Base-by-base conservation (phyloP, 352 stramenopile genomes). In the Plasmopara halstedii region DNA sequence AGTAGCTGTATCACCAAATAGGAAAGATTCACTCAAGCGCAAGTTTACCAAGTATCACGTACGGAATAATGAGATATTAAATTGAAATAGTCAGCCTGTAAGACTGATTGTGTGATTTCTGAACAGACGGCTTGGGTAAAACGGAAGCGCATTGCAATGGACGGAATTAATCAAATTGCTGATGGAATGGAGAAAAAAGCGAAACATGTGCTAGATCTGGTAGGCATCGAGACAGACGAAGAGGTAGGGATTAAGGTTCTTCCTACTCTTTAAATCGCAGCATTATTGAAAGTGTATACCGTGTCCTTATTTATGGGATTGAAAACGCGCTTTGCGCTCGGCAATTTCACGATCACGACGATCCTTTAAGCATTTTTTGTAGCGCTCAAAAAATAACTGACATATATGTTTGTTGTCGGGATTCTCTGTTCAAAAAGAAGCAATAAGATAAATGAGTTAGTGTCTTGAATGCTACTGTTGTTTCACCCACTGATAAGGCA, bases 131-230 rank as follows among this genome's bases (percentile, higher is more conserved):
- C 67, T 6, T 91, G 79, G 79, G 68, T 91, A 10, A 41, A 66
- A 36, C 70, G 79, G 23, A 91, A 91, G 51, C 74, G 79, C 9
- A 85, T 91, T 44, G 74, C 67, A 8, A 85, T 80, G 61, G 79
- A 91, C 18, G 76, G 70, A 9, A 52, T 91, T 15, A 80, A 91
- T 50, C 72, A 86, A 58, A 73, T 88, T 29, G 72, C 80, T 0
- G 80, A 91, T 22, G 75, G 80, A 21, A 88, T 88, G 76, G 80
- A 91, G 57, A 91, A 91, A 54, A 88, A 88, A 27, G 51, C 64
- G 3, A 84, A 83, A 39, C 68, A 57, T 9, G 71, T 91, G 46
- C 51, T 83, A 46, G 63, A 75, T 0, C 43, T 88, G 15, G 61
- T 71, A 13, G 71, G 63, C 15, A 48, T 90, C 23, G 79, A 90